Conservation (phyloP, 2,329 filamentous ascomycete species). For the Coniochaeta pulveracea region DNA sequence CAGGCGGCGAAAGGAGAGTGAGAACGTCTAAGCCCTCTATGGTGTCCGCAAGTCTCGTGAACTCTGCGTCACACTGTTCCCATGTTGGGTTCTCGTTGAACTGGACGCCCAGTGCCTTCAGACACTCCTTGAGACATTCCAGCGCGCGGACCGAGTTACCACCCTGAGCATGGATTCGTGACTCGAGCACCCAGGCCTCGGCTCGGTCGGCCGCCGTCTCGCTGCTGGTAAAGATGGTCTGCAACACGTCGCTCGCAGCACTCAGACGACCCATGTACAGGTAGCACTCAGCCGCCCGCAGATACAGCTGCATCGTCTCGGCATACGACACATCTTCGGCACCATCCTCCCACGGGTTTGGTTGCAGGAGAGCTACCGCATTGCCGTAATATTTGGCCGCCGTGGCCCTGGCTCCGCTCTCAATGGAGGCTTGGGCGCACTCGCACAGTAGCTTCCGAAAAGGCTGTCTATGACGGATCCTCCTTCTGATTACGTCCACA, state of each 20-base stretch:
- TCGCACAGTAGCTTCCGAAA: constrained; percentile 70
- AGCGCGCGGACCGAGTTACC: constrained; percentile 64
- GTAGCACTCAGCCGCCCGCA: constrained; percentile 72
- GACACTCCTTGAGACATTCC: constrained; percentile 55
- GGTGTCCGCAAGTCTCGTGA: constrained; percentile 48
- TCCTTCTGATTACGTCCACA: constrained; percentile 60
- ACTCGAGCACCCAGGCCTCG: constrained; percentile 72
- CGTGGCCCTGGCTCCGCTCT: constrained; percentile 73
- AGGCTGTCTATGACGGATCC: constrained; percentile 45
- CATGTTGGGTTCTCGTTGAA: constrained; percentile 57
- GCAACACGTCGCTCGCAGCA: constrained; percentile 56
- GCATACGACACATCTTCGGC: constrained; percentile 68
- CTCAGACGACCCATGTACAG: constrained; percentile 65
- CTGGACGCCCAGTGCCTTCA: constrained; percentile 56
- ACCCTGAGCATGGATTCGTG: constrained; percentile 63
- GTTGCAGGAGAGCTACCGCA: constrained; percentile 69
- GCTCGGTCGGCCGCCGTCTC: constrained; percentile 68
- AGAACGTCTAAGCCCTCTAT: constrained; percentile 50
- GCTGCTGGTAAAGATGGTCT: constrained; percentile 58
- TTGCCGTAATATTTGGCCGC: constrained; percentile 72
- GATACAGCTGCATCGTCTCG: constrained; percentile 71
- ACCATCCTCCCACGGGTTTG: constrained; percentile 63
- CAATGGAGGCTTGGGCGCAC: constrained; percentile 66
- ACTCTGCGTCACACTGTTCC: constrained; percentile 68
- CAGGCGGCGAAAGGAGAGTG: constrained; percentile 31